phyloP scores from a whole-genome alignment of 164 flowering plant species.

The Dillenia turbinata region DNA sequence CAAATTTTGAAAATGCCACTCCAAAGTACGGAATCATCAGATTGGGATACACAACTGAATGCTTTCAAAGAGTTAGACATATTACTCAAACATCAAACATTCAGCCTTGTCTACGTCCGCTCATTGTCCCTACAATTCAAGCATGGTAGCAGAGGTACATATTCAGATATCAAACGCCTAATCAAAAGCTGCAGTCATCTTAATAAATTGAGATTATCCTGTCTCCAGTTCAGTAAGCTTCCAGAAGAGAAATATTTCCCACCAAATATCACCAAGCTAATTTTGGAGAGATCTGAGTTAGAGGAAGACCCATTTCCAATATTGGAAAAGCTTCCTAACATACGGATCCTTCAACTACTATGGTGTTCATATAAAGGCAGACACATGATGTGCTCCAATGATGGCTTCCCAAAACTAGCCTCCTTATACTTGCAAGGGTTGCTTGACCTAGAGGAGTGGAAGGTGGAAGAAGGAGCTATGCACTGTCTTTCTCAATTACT shows the following conservation, averaged over 20 bases:
- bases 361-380: constrained; percentile 2
- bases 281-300: background rate
- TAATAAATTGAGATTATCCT: background rate
- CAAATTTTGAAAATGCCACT: background rate
- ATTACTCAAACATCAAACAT: too few relatives aligned
- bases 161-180: too few relatives aligned
- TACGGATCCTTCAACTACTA: constrained; percentile 2
- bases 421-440: background rate
- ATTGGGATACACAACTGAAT: too few relatives aligned
- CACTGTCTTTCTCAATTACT: background rate
- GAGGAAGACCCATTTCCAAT: constrained; percentile 14
- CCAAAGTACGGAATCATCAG: too few relatives aligned
- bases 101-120: background rate
- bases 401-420: constrained; percentile 13
- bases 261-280: constrained; percentile 4
- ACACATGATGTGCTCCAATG: constrained; percentile 7
- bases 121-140: too few relatives aligned
- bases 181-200: background rate
- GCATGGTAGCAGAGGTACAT: too few relatives aligned
- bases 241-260: constrained; percentile 4
- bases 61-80: too few relatives aligned
- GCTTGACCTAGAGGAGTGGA: constrained; percentile 3
- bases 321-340: constrained; percentile 10
- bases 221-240: background rate
- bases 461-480: constrained; percentile 15